Evolutionary conservation across 2,329 filamentous ascomycete species (phyloP).

Genomic region (Aplosporella prunicola): DNA sequence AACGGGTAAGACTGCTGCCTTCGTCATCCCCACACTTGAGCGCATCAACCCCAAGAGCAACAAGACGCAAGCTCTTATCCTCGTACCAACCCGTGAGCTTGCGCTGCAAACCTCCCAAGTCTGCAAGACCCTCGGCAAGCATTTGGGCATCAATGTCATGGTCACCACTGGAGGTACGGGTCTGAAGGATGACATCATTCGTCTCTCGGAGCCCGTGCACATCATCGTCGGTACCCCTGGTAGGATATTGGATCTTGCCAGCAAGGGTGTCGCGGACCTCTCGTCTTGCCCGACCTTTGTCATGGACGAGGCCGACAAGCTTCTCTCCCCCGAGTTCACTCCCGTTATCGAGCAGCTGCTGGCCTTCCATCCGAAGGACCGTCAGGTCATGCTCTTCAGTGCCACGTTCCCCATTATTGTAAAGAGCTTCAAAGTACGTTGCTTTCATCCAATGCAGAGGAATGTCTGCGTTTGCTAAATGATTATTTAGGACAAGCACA

Average conservation of each 20-base stretch:
- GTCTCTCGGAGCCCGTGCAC: slow-evolving; percentile 87
- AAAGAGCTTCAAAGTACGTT: slow-evolving; percentile 70
- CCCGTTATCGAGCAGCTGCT: slow-evolving; percentile 94
- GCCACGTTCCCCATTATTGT: slow-evolving; percentile 96
- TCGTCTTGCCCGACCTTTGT: slow-evolving; percentile 96
- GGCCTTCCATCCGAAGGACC: slow-evolving; percentile 90
- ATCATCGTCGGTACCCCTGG: slow-evolving; percentile 96
- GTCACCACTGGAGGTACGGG: slow-evolving; percentile 95
- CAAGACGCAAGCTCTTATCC: slow-evolving; percentile 92
- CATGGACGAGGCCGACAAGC: slow-evolving; percentile 99
- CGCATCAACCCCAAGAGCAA: slow-evolving; percentile 93
- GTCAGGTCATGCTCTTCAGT: slow-evolving; percentile 98
- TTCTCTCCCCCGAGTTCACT: slow-evolving; percentile 92
- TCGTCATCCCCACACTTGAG: slow-evolving; percentile 90
- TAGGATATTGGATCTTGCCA: slow-evolving; percentile 88
- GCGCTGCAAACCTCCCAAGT: slow-evolving; percentile 98
- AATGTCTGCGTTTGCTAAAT: not conserved
- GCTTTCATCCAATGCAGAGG: slow-evolving; percentile 10
- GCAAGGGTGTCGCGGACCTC: slow-evolving; percentile 92
- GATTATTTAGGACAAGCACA: slow-evolving; percentile 69
- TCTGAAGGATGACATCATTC: slow-evolving; percentile 91
- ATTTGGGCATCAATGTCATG: slow-evolving; percentile 97
- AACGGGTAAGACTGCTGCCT: slow-evolving; percentile 96
- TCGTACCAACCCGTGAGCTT: slow-evolving; percentile 92
- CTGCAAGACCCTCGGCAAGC: slow-evolving; percentile 96